Percentiles rank a stretch among this genome's conserved stretches.
Evolutionary conservation across 1,139 yeast species (phyloP).

Genomic region (Magnusiomyces fungicola): DNA sequence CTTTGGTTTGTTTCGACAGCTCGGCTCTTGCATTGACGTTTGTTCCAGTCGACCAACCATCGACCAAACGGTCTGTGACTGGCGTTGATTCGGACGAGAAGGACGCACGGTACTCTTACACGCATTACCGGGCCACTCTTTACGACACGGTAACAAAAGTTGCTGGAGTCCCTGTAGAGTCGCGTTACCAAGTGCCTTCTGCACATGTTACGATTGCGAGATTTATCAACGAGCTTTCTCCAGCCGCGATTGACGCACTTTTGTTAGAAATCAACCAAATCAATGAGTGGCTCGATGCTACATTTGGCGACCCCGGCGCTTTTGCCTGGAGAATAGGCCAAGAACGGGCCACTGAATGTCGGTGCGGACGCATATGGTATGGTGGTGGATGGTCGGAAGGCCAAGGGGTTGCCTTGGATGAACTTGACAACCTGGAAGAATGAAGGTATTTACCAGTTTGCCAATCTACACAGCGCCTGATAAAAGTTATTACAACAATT

Average conservation of each 20-base stretch:
- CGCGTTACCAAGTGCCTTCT: conserved; percentile 23
- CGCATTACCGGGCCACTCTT: conserved; percentile 19
- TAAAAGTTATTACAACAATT: too few relatives aligned
- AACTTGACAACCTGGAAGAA: too few relatives aligned
- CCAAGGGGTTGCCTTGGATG: conserved; percentile 4
- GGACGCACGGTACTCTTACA: conserved; percentile 10
- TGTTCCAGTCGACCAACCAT: conserved; percentile 16
- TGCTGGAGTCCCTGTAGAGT: conserved; percentile 16
- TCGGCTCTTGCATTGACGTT: conserved; percentile 24
- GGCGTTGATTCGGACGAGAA: not conserved
- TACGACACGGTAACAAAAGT: conserved; percentile 12
- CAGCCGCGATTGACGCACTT: conserved; percentile 16
- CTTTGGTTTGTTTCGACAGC: conserved; percentile 21
- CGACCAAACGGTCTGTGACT: not conserved
- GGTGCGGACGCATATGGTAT: conserved; percentile 26
- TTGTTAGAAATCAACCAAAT: conserved; percentile 12
- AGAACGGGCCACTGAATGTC: conserved; percentile 19
- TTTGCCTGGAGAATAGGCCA: conserved; percentile 20
- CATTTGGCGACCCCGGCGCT: not conserved
- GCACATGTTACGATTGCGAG: conserved; percentile 26
- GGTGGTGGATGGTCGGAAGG: conserved; percentile 22
- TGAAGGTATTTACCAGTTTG: too few relatives aligned
- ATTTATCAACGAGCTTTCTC: conserved; percentile 17
- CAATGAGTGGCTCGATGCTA: conserved; percentile 16
- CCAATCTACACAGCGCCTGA: too few relatives aligned